Base-by-base conservation (phyloP, 805 yeast species). In the Hanseniaspora occidentalis region DNA sequence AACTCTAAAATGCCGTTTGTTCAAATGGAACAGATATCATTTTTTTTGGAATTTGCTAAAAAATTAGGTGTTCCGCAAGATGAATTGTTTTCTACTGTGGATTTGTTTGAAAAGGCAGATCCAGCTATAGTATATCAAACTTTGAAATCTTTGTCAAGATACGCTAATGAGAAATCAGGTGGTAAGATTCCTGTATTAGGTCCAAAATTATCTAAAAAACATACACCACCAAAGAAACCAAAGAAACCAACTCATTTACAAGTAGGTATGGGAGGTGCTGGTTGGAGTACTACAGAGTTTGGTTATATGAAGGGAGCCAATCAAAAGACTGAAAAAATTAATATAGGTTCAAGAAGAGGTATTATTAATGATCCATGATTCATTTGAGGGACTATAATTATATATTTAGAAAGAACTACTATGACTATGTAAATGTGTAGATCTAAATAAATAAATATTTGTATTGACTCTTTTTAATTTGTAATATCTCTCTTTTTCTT, bases 1-100 rank as follows among this genome's bases (percentile, higher is more conserved):
- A 9, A 11, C 26, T 73, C 84, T 9, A 65, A 66, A 39, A 76
- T 83, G 79, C 89, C 94, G 2, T 84, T 84, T 55, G 71, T 77
- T 13, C 69, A 65, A 43, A 84, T 84, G 95, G 95, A 84, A 52
- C 84, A 84, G 51, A 83, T 84, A 25, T 75, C 84, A 38, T 73
- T 73, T 47, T 84, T 84, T 51, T 61, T 84, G 29, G 60, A 66
- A 5, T 74, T 78, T 41, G 76, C 85, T 38, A 72, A 77, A 46
- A 40, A 54, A 4, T 64, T 76, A 39, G 89, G 89, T 2, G 77
- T 84, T 2, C 84, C 86, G 5, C 80, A 81, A 47, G 86, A 82
- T 53, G 95, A 84, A 54, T 60, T 81, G 37, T 84, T 84, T 55
- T 86, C 80, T 49, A 84, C 94, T 0, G 62, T 70, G 6, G 95